A percentile compares a stretch with the other conserved stretches of the same genome.
phyloP scores from a whole-genome alignment of 2,329 filamentous ascomycete genomes.

The Calcarisporium arbuscula region DNA sequence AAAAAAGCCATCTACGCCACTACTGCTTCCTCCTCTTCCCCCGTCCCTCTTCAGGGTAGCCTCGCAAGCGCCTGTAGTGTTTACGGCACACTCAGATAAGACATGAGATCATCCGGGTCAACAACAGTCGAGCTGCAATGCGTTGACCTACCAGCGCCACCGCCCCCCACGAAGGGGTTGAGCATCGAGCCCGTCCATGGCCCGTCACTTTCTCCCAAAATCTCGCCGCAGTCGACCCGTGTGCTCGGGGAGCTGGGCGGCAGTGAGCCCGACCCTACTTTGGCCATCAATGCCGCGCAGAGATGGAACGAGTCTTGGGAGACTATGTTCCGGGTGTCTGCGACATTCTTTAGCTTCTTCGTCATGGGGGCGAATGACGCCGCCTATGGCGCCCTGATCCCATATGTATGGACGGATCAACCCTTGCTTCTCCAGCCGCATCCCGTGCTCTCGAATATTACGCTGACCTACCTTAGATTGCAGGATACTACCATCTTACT shows the following conservation, averaged over 20 bases:
- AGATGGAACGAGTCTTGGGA: conserved; percentile 43
- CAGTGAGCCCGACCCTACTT: neutral
- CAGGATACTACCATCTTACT: conserved; percentile 31
- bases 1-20: too few species aligned
- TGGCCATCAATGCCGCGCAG: conserved; percentile 17
- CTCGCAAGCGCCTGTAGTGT: too few species aligned
- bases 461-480: conserved; percentile 11
- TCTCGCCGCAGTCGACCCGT: neutral
- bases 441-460: neutral
- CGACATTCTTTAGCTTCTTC: conserved; percentile 52
- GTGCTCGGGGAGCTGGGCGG: conserved; percentile 2
- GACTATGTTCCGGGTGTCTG: conserved; percentile 41
- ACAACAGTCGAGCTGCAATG: too few species aligned
- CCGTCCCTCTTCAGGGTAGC: too few species aligned
- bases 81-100: too few species aligned
- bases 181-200: too few species aligned
- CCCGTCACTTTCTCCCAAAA: neutral
- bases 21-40: too few species aligned
- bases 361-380: conserved; percentile 54
- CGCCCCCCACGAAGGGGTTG: too few species aligned
- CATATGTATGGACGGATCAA: conserved; percentile 35
- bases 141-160: too few species aligned
- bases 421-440: conserved; percentile 3
- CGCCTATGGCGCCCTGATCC: conserved; percentile 48
- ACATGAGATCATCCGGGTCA: too few species aligned